A percentile compares a stretch with the other conserved stretches of the same genome.
These are phyloP conservation scores for Chrysanthemum seticuspe DNA, from an alignment of 129 eudicot genomes.

Conservation along the genomic window DNA sequence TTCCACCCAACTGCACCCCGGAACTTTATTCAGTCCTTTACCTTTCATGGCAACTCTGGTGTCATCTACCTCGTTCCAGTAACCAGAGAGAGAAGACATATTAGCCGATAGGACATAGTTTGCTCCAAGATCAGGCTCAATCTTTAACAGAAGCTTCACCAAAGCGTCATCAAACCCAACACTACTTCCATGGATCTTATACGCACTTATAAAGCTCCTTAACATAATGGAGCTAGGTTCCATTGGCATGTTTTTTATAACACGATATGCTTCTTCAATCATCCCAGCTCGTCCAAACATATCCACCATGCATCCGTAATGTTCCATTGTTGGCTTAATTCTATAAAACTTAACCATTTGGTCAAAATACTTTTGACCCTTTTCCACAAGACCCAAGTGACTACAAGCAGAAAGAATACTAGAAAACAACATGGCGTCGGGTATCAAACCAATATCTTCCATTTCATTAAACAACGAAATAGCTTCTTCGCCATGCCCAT, in stretches of 20 bases:
- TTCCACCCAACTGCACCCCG: slow-evolving; percentile 28
- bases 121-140: slow-evolving; percentile 27
- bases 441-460: slow-evolving; percentile 12
- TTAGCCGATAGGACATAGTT: slow-evolving; percentile 25
- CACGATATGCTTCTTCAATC: slow-evolving; percentile 27
- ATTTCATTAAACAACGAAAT: slow-evolving; percentile 5
- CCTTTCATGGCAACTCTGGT: slow-evolving; percentile 19
- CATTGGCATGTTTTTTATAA: slow-evolving; percentile 7
- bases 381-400: slow-evolving; percentile 26
- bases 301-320: slow-evolving; percentile 26
- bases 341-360: slow-evolving; percentile 20
- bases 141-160: slow-evolving; percentile 23
- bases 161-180: slow-evolving; percentile 20
- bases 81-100: slow-evolving; percentile 18
- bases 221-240: slow-evolving; percentile 7
- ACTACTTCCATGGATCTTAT: slow-evolving; percentile 17
- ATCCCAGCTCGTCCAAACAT: slow-evolving; percentile 27
- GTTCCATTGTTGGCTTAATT: slow-evolving; percentile 16
- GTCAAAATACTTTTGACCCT: slow-evolving; percentile 16
- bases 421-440: slow-evolving; percentile 18
- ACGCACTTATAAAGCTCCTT: slow-evolving; percentile 31
- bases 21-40: slow-evolving; percentile 25
- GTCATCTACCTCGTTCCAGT: slow-evolving; percentile 22
- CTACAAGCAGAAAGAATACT: slow-evolving; percentile 26
- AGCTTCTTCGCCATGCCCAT: slow-evolving; percentile 19